phyloP scores from a whole-genome alignment of 306 rosid species.

The Quercus bicolor region DNA sequence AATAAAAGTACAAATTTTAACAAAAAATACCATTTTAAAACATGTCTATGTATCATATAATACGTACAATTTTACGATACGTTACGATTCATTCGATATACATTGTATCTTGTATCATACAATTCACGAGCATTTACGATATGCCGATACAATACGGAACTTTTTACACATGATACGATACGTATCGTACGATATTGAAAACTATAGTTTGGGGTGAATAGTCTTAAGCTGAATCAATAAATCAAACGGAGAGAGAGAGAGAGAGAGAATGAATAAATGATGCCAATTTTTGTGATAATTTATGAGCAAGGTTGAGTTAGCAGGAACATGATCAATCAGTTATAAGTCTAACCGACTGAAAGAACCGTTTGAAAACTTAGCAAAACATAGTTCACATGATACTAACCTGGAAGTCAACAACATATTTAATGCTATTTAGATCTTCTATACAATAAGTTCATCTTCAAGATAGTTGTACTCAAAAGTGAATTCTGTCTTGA shows the following conservation, averaged over 20 bases:
- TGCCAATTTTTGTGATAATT: background rate
- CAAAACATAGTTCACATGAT: background rate
- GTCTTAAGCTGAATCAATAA: background rate
- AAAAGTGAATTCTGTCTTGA: conserved; percentile 89
- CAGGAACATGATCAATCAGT: background rate
- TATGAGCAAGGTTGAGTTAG: background rate
- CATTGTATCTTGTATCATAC: too few species aligned
- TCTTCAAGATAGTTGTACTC: conserved; percentile 96
- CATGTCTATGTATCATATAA: too few species aligned
- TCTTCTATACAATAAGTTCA: conserved; percentile 73
- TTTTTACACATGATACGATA: too few species aligned
- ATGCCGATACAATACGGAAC: too few species aligned
- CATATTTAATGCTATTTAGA: conserved; percentile 9
- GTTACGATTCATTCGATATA: too few species aligned
- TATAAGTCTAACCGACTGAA: background rate
- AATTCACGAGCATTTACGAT: too few species aligned
- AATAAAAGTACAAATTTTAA: too few species aligned
- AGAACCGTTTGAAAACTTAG: background rate
- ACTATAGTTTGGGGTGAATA: background rate
- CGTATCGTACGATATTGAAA: too few species aligned
- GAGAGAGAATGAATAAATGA: background rate
- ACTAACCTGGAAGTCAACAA: conserved; percentile 25
- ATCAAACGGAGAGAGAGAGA: too few species aligned
- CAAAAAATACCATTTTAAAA: too few species aligned
- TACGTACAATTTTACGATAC: too few species aligned